phyloP scores from a whole-genome alignment of 495 filamentous ascomycete species.

The Massariosphaeria phaeospora region DNA sequence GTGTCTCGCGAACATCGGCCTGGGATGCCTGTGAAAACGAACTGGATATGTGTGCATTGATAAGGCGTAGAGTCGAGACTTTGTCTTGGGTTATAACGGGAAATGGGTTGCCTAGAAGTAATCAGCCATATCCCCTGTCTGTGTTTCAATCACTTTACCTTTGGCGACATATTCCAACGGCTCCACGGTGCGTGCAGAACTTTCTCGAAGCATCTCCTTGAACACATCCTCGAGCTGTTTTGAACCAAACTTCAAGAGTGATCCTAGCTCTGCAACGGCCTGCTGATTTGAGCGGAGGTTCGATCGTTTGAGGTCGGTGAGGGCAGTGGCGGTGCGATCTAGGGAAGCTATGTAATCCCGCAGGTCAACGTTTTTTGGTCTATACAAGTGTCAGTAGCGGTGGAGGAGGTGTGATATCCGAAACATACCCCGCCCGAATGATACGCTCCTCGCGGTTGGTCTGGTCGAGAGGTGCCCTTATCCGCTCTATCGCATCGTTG shows the following conservation, averaged over 20 bases:
- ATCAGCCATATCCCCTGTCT: constrained; percentile 34
- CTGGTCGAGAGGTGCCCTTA: constrained; percentile 82
- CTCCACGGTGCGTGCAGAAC: constrained; percentile 66
- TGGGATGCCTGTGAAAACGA: constrained; percentile 48
- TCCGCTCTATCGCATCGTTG: constrained; percentile 75
- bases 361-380: constrained; percentile 72
- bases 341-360: constrained; percentile 83
- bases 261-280: constrained; percentile 72
- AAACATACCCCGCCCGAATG: constrained; percentile 68
- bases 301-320: constrained; percentile 72
- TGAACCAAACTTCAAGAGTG: constrained; percentile 70
- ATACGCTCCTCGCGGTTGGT: constrained; percentile 85
- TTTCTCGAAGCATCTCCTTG: constrained; percentile 66
- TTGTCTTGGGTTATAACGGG: constrained; percentile 57
- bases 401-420: background rate
- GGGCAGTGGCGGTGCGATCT: constrained; percentile 76
- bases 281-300: constrained; percentile 90
- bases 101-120: constrained; percentile 58
- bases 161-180: constrained; percentile 93
- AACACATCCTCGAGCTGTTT: constrained; percentile 78
- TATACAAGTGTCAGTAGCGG: constrained; percentile 35
- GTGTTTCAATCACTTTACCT: constrained; percentile 47
- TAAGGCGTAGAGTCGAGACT: constrained; percentile 52
- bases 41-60: constrained; percentile 54
- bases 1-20: constrained; percentile 47